phyloP scores from a whole-genome alignment of 2,329 filamentous ascomycete species.

The Penicillium sp. region DNA sequence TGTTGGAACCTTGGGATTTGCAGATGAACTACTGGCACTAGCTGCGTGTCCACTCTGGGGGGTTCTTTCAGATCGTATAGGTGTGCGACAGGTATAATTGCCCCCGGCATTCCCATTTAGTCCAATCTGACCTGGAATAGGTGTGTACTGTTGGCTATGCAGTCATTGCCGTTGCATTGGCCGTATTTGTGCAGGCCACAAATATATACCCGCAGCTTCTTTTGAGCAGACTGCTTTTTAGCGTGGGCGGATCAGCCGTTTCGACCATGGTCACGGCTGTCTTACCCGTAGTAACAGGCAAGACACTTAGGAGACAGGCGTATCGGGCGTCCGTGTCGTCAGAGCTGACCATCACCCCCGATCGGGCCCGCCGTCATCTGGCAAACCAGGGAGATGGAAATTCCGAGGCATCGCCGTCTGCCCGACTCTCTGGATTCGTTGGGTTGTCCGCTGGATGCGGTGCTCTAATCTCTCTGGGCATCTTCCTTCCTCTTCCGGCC shows the following conservation, averaged over 20 bases:
- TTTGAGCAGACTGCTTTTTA: conserved; percentile 79
- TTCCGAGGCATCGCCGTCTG: conserved; percentile 43
- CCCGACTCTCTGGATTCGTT: conserved; percentile 76
- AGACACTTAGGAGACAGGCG: conserved; percentile 38
- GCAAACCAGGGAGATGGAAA: conserved; percentile 4
- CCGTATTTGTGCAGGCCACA: conserved; percentile 75
- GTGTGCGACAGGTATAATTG: conserved; percentile 44
- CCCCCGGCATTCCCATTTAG: background rate
- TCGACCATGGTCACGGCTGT: conserved; percentile 98
- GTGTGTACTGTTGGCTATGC: conserved; percentile 68
- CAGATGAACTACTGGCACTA: conserved; percentile 47
- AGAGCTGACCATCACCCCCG: conserved; percentile 56
- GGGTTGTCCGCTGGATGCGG: conserved; percentile 90
- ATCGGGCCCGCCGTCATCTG: conserved; percentile 33
- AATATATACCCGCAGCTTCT: conserved; percentile 87
- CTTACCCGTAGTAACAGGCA: conserved; percentile 63
- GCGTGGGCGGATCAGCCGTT: conserved; percentile 83
- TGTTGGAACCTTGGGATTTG: conserved; percentile 52
- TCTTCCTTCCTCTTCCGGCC: conserved; percentile 85
- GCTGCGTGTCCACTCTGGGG: conserved; percentile 48
- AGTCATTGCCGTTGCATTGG: conserved; percentile 71
- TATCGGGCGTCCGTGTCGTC: conserved; percentile 52
- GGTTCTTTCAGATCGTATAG: conserved; percentile 47
- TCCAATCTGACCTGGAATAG: conserved; percentile 24
- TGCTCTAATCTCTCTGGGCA: conserved; percentile 71